These are phyloP conservation scores for Wickerhamiella azyma DNA, from an alignment of 805 yeast genomes.

Conservation along the genomic window DNA sequence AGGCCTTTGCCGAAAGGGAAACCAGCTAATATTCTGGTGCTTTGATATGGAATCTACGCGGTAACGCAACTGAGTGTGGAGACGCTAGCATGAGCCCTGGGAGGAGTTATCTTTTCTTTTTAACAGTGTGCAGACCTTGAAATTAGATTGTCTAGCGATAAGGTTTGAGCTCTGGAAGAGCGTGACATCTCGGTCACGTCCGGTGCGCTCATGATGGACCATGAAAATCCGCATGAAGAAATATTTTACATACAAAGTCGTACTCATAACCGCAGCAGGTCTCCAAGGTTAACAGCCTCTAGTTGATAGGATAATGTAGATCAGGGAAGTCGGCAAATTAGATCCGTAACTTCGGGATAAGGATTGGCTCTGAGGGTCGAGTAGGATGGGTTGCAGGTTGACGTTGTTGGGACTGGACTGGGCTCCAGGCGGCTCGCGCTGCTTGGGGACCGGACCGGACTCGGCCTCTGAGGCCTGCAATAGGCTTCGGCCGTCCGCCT, in stretches of 20 bases:
- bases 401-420: constrained; percentile 5
- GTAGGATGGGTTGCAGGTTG: constrained; percentile 12
- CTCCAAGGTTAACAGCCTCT: constrained; percentile 36
- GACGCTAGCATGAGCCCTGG: constrained; percentile 30
- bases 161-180: constrained; percentile 24
- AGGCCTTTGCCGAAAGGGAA: constrained; percentile 32
- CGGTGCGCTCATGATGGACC: constrained; percentile 32
- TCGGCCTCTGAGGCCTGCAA: no score
- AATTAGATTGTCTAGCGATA: constrained; percentile 25
- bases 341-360: constrained; percentile 32
- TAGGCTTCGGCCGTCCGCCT: no score
- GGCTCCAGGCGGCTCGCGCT: constrained; percentile 4
- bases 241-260: constrained; percentile 30
- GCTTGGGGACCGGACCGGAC: constrained; percentile 14
- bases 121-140: constrained; percentile 31
- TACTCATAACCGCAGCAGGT: constrained; percentile 35
- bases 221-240: constrained; percentile 31
- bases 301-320: constrained; percentile 33
- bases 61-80: constrained; percentile 32
- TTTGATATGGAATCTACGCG: constrained; percentile 31
- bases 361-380: constrained; percentile 34
- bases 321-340: constrained; percentile 28
- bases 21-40: constrained; percentile 34
- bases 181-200: constrained; percentile 28
- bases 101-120: constrained; percentile 31